Percentiles rank a stretch among this genome's conserved stretches.
phyloP scores from a whole-genome alignment of 306 rosid species.

The Cercis canadensis region DNA sequence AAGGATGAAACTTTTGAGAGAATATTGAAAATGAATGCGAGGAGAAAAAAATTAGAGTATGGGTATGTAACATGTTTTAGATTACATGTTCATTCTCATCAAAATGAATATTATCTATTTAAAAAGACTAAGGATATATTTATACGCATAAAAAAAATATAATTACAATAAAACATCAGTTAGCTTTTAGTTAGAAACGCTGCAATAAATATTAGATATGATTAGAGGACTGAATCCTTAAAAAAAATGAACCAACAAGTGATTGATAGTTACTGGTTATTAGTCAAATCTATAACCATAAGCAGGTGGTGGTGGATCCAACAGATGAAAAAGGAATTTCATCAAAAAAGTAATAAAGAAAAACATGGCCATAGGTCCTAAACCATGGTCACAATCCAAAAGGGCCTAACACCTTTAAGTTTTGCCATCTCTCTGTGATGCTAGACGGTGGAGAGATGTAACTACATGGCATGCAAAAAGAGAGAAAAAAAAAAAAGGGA shows the following conservation, averaged over 20 bases:
- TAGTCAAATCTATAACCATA: slow-evolving; percentile 24
- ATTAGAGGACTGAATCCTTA: too few relatives aligned
- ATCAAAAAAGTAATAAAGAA: not conserved
- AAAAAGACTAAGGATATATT: too few relatives aligned
- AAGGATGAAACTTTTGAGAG: too few relatives aligned
- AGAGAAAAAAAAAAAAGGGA: slow-evolving; percentile 23
- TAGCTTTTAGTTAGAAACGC: too few relatives aligned
- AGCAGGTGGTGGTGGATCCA: slow-evolving; percentile 43
- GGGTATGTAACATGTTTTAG: too few relatives aligned
- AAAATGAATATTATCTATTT: too few relatives aligned
- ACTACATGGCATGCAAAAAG: slow-evolving; percentile 34
- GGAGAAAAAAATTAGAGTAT: too few relatives aligned
- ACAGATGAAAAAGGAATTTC: slow-evolving; percentile 20
- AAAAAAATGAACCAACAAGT: slow-evolving; percentile 9
- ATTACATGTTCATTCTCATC: too few relatives aligned
- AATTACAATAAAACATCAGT: too few relatives aligned
- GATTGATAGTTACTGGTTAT: slow-evolving; percentile 19
- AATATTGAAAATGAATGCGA: too few relatives aligned
- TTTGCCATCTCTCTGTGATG: slow-evolving; percentile 28
- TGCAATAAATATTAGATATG: too few relatives aligned
- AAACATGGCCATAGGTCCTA: not conserved
- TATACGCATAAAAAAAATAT: too few relatives aligned
- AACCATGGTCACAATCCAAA: slow-evolving; percentile 32
- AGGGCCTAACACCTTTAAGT: slow-evolving; percentile 36
- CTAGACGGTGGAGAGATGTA: slow-evolving; percentile 34